Evolutionary conservation across 345 rosid species (phyloP).

Genomic region (Gossypioides kirkii): DNA sequence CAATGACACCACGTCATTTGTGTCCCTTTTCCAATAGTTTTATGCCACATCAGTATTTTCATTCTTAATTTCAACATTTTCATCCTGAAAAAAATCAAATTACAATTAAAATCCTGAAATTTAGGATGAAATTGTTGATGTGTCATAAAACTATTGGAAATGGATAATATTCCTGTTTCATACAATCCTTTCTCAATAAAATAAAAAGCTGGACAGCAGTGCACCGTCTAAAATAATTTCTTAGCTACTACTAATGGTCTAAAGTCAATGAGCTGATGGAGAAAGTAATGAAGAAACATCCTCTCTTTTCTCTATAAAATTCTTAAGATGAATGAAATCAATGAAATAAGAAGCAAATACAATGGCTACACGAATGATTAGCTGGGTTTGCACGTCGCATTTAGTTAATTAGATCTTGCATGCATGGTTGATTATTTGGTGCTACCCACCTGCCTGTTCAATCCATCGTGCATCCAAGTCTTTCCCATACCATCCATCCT

Average conservation of each 20-base stretch:
- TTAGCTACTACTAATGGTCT: not conserved
- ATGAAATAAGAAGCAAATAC: not conserved
- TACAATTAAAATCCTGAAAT: no score
- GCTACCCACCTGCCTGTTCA: not conserved
- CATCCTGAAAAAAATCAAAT: no score
- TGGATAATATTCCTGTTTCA: no score
- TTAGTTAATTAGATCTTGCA: not conserved
- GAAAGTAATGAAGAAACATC: not conserved
- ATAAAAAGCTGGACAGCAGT: not conserved
- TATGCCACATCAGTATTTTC: no score
- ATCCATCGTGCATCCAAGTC: conserved; percentile 34
- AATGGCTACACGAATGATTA: not conserved
- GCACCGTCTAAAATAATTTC: not conserved
- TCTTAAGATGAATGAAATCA: not conserved
- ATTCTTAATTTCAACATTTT: no score
- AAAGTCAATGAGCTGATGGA: not conserved
- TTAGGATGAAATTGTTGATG: no score
- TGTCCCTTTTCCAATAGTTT: no score
- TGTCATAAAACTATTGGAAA: no score
- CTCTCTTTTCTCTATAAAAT: not conserved
- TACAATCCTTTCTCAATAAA: no score
- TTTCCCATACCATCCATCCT: not conserved
- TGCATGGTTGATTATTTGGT: conserved; percentile 3
- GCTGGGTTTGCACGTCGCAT: conserved; percentile 1
- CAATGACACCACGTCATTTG: no score